A percentile compares a stretch with the other conserved stretches of the same genome.
Evolutionary conservation across 2,329 filamentous ascomycete species (phyloP).

Genomic region (Helotiales sp.): DNA sequence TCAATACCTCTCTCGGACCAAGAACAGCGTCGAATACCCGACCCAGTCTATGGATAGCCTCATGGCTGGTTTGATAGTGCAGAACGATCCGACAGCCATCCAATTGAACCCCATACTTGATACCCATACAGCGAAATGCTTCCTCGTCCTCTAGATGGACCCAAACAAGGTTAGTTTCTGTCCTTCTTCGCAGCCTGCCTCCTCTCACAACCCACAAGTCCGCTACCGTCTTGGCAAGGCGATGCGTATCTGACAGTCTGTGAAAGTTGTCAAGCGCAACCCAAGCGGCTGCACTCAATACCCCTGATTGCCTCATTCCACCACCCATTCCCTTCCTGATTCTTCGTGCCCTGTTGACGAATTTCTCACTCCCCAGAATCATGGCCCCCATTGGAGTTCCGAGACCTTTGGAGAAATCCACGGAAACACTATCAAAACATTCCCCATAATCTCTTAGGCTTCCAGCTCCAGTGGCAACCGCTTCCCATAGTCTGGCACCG

Average conservation of each 20-base stretch:
- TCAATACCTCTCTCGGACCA: neutral
- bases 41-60: conserved; percentile 50
- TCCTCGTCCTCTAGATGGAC: conserved; percentile 61
- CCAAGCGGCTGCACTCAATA: conserved; percentile 74
- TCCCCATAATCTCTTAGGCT: conserved; percentile 68
- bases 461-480: conserved; percentile 71
- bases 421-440: conserved; percentile 73
- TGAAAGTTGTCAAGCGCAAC: conserved; percentile 78
- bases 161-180: conserved; percentile 77
- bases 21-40: conserved; percentile 11
- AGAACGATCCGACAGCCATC: conserved; percentile 65
- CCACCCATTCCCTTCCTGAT: conserved; percentile 83
- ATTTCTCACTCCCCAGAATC: conserved; percentile 62
- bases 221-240: conserved; percentile 54
- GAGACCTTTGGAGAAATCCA: conserved; percentile 83
- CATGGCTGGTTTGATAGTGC: conserved; percentile 70
- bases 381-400: conserved; percentile 81
- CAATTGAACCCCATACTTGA: conserved; percentile 61
- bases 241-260: conserved; percentile 65
- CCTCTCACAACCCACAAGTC: conserved; percentile 53
- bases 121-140: conserved; percentile 58
- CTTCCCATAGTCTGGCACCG: conserved; percentile 82
- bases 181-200: conserved; percentile 62
- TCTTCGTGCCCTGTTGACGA: conserved; percentile 69
- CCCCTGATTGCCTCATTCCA: conserved; percentile 75